Evolutionary conservation across 768 basidiomycete species (phyloP), one percentile per base, ranked within the genome.

Genomic region (Myochromella boudieri): DNA sequence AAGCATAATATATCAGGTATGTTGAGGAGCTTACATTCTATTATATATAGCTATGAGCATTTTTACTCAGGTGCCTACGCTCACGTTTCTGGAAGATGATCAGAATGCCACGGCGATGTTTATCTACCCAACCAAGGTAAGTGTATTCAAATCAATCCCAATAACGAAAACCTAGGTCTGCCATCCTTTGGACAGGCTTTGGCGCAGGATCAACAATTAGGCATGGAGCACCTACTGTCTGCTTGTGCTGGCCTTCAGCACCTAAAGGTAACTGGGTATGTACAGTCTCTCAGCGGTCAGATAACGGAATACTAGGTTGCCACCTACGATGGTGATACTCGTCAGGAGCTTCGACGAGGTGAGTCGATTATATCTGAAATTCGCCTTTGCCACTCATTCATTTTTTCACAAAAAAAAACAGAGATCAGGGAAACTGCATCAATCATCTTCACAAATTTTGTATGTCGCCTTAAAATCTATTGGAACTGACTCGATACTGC

Each of bases 291-390:
- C n/a, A 38, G 17, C 17, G 21, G 21, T 24, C 8, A 18, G 26
- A 20, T 40, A 32, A 17, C 18, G 20, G 12, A 33, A 32, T 15
- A 10, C 12, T 42, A 81, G 78, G 74, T 91, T 10, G 81, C 81
- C 2, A 94, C 87, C 0, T 95, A 91, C 58, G 92, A 95, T 52
- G 92, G 92, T 0, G 92, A 95, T 58, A 95, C 93, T 0, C 82
- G 86, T 0, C 76, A 80, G 61, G 86, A 90, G 26, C 60, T 64
- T 21, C 76, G 92, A 42, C 65, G 73, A 52, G 74, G 89, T 87
- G 47, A 38, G 66, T 54, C 41, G 0, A 9, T 37, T 27, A 4
- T 15, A 26, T 34, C n/a, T 12, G 26, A 18, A 10, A 25, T 26
- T 18, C 12, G 34, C 6, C 20, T 9, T 51, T 32, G 22, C 26